Conservation (phyloP, 202 grass and related monocot species). For the Setaria italica region DNA sequence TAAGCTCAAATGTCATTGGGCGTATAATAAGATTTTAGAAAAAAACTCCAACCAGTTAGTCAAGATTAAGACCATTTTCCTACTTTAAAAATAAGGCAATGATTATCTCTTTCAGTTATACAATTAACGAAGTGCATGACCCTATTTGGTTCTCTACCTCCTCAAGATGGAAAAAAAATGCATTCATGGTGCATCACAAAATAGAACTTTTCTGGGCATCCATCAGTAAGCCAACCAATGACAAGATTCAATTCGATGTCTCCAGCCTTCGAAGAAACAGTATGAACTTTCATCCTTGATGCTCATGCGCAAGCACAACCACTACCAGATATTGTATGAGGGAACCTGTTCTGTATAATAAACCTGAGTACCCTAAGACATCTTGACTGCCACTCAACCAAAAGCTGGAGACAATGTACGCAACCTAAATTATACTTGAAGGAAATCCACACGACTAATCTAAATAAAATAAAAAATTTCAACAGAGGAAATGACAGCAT, state of each 20-base stretch:
- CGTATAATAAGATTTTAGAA: no score
- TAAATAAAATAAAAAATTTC: background rate
- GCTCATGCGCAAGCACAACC: background rate
- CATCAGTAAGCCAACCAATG: background rate
- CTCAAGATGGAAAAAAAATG: background rate
- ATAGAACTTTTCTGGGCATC: background rate
- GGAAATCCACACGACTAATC: background rate
- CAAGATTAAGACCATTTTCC: background rate
- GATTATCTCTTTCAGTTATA: background rate
- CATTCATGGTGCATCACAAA: background rate
- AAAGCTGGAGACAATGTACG: background rate
- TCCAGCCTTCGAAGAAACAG: slow-evolving; percentile 1
- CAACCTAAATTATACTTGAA: background rate
- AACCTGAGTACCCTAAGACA: background rate
- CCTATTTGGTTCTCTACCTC: background rate
- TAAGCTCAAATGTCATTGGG: no score
- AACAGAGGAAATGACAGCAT: background rate
- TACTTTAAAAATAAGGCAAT: background rate
- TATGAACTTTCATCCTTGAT: slow-evolving; percentile 22
- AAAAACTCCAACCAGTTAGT: no score
- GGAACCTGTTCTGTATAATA: background rate
- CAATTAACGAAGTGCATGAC: background rate
- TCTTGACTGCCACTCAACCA: background rate
- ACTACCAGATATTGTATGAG: background rate
- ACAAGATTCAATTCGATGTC: background rate